Conservation (phyloP, 495 filamentous ascomycete genomes). For the Penicillium soppii region DNA sequence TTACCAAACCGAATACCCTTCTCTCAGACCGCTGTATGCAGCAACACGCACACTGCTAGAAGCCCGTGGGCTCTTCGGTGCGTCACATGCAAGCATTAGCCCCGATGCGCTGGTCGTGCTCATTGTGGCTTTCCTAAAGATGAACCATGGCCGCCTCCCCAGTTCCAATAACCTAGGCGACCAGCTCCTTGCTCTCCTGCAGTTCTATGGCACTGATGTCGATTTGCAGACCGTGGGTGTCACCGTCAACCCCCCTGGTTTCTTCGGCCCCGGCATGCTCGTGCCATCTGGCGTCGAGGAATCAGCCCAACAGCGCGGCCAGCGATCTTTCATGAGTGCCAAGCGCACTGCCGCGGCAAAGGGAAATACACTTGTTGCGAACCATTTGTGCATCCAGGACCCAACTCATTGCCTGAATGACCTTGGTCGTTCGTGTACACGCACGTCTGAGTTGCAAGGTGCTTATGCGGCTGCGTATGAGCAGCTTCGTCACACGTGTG, state of each 20-base stretch:
- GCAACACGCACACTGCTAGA: conserved; percentile 49
- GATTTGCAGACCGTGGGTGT: conserved; percentile 48
- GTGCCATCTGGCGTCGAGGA: conserved; percentile 7
- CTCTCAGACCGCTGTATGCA: conserved; percentile 48
- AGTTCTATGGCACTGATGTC: conserved; percentile 45
- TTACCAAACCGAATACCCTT: conserved; percentile 49
- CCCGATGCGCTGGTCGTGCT: conserved; percentile 55
- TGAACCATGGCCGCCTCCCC: conserved; percentile 33
- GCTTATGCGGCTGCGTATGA: conserved; percentile 25
- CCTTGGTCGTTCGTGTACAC: conserved; percentile 44
- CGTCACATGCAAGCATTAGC: conserved; percentile 42
- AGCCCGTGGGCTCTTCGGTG: conserved; percentile 44
- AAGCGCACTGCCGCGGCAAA: conserved; percentile 32
- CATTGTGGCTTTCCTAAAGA: conserved; percentile 53
- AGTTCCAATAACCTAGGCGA: conserved; percentile 28
- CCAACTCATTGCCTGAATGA: conserved; percentile 58
- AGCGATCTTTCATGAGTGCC: conserved; percentile 34
- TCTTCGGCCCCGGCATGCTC: conserved; percentile 33
- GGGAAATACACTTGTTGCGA: conserved; percentile 25
- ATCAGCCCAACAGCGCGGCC: conserved; percentile 35
- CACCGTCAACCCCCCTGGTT: conserved; percentile 48
- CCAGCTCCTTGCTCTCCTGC: conserved; percentile 50
- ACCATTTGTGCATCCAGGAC: conserved; percentile 56
- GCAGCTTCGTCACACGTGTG: conserved; percentile 17
- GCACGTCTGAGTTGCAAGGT: conserved; percentile 30